Percentiles rank a stretch among this genome's conserved stretches.
These are phyloP conservation scores for Triticum timopheevii DNA, from an alignment of 176 grass and related monocot genomes.

Conservation along the genomic window DNA sequence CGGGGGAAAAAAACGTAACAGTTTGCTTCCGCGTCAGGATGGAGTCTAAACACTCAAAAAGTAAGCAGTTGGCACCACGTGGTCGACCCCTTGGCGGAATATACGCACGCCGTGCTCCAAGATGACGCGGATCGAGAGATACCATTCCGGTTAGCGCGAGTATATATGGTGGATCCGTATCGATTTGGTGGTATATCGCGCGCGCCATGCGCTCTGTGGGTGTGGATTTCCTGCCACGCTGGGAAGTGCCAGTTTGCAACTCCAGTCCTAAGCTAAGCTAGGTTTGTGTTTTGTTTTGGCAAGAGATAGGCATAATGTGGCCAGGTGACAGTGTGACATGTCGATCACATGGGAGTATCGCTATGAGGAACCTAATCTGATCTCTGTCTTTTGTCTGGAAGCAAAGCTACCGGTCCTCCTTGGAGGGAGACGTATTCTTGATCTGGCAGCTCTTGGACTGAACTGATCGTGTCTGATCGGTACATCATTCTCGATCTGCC, in stretches of 20 bases:
- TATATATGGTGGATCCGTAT: not conserved
- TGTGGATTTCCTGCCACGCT: not conserved
- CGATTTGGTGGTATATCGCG: not conserved
- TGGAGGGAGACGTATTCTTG: constrained; percentile 30
- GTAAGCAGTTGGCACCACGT: no score
- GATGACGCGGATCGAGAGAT: not conserved
- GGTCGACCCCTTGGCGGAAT: no score
- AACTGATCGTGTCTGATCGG: not conserved
- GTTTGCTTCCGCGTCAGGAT: no score
- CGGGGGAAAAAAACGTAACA: no score
- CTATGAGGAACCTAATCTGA: constrained; percentile 38
- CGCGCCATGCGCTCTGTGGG: not conserved
- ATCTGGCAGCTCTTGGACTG: constrained; percentile 29
- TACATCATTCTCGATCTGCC: not conserved
- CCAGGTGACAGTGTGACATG: constrained; percentile 25
- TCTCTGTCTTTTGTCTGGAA: constrained; percentile 47
- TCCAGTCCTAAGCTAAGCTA: not conserved
- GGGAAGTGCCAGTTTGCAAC: not conserved
- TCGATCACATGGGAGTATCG: constrained; percentile 51
- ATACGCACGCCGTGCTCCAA: no score
- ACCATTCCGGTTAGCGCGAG: not conserved
- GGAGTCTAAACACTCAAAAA: not conserved
- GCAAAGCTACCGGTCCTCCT: constrained; percentile 21
- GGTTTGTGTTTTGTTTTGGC: not conserved
- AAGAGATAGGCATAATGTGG: not conserved